Percentiles rank a stretch among this genome's conserved stretches.
Conservation (phyloP, 495 filamentous ascomycete genomes). For the Daldinia decipiens region DNA sequence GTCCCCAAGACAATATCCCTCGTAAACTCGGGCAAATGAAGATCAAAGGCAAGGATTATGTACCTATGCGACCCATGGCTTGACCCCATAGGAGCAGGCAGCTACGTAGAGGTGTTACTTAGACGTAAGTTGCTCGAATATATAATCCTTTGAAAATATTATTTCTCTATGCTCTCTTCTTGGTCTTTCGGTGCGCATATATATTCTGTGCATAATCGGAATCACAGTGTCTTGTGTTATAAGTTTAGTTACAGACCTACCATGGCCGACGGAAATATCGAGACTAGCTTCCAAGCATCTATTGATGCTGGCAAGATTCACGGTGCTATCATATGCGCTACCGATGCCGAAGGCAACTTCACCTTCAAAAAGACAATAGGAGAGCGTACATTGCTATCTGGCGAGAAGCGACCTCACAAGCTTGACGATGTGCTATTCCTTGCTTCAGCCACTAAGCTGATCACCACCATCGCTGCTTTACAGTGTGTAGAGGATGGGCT, state of each 20-base stretch:
- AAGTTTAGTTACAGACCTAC: background rate
- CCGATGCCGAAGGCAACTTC: background rate
- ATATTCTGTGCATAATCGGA: background rate
- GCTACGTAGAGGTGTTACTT: background rate
- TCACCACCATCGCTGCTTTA: background rate
- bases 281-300: background rate
- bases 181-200: background rate
- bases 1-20: too few species aligned
- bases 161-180: background rate
- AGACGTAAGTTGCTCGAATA: background rate
- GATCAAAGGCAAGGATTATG: background rate
- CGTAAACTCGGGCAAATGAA: too few species aligned
- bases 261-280: background rate
- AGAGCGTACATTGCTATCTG: background rate
- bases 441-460: background rate
- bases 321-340: background rate
- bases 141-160: background rate
- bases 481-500: background rate
- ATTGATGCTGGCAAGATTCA: background rate
- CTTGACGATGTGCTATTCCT: background rate
- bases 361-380: constrained; percentile 1
- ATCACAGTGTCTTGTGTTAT: background rate
- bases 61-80: background rate
- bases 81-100: background rate
- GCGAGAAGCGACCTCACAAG: background rate